phyloP scores from a whole-genome alignment of 352 stramenopile species.

The Phytophthora ohioensis region DNA sequence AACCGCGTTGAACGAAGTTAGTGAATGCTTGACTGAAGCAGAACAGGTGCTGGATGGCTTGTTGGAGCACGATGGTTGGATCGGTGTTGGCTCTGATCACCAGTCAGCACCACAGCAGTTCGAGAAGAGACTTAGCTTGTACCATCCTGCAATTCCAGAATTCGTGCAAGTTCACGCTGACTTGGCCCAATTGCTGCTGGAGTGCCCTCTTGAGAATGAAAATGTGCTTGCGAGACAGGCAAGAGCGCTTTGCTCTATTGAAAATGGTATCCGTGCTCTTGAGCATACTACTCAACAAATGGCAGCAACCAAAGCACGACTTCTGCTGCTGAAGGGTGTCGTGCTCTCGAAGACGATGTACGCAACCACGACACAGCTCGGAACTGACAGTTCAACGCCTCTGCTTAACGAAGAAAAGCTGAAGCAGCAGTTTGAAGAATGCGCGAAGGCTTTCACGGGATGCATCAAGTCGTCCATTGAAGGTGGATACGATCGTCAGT shows the following conservation, averaged over 20 bases:
- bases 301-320: constrained; percentile 46
- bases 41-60: constrained; percentile 53
- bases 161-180: constrained; percentile 67
- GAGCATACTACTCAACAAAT: constrained; percentile 57
- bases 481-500: constrained; percentile 63
- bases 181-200: constrained; percentile 60
- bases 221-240: constrained; percentile 25
- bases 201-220: constrained; percentile 40
- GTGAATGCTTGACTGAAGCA: constrained; percentile 45
- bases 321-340: constrained; percentile 63
- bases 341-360: constrained; percentile 54
- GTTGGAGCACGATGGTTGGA: constrained; percentile 69
- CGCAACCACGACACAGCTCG: neutral
- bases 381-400: neutral
- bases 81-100: constrained; percentile 38
- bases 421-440: constrained; percentile 32
- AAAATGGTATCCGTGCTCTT: constrained; percentile 48
- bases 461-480: constrained; percentile 59
- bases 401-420: constrained; percentile 1
- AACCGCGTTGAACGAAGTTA: constrained; percentile 22
- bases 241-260: constrained; percentile 42
- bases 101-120: constrained; percentile 5
- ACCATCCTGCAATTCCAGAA: constrained; percentile 52
- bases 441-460: constrained; percentile 17
- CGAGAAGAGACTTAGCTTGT: constrained; percentile 60